Conservation (phyloP, 331 rosid genomes). For the Stylosanthes scabra region DNA sequence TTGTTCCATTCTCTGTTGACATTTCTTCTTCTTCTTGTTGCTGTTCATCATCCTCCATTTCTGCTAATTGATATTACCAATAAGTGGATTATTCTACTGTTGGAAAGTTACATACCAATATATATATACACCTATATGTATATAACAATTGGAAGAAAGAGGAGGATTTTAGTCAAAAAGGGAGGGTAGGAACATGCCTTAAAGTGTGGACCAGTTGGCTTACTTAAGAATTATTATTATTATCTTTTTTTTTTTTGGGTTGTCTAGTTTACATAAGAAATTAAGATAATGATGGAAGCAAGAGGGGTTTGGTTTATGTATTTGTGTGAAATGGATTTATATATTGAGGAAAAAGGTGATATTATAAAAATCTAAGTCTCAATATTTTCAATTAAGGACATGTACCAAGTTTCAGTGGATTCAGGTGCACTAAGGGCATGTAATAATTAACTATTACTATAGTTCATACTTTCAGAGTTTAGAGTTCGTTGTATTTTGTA, state of each 20-base stretch:
- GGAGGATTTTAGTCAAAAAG: constrained; percentile 29
- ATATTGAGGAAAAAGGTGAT: background rate
- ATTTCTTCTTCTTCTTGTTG: background rate
- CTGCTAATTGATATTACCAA: background rate
- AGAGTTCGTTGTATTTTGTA: no score
- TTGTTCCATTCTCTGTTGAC: constrained; percentile 11
- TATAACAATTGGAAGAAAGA: background rate
- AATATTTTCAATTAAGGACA: no score
- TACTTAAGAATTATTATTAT: background rate
- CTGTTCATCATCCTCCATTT: constrained; percentile 34
- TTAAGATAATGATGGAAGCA: constrained; percentile 27
- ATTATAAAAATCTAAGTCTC: no score
- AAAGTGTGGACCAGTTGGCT: constrained; percentile 24
- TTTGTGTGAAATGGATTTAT: background rate
- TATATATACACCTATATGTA: no score
- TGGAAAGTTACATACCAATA: background rate
- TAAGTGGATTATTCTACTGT: constrained; percentile 14
- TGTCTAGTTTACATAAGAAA: background rate
- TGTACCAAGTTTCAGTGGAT: no score
- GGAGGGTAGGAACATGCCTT: constrained; percentile 33
- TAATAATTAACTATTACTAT: no score
- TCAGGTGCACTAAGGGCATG: no score
- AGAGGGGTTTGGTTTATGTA: background rate
- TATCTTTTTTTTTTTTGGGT: no score
- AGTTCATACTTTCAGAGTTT: no score